Evolutionary conservation across 2,329 filamentous ascomycete genomes (phyloP).

Genomic region (Plenodomus biglobosus): DNA sequence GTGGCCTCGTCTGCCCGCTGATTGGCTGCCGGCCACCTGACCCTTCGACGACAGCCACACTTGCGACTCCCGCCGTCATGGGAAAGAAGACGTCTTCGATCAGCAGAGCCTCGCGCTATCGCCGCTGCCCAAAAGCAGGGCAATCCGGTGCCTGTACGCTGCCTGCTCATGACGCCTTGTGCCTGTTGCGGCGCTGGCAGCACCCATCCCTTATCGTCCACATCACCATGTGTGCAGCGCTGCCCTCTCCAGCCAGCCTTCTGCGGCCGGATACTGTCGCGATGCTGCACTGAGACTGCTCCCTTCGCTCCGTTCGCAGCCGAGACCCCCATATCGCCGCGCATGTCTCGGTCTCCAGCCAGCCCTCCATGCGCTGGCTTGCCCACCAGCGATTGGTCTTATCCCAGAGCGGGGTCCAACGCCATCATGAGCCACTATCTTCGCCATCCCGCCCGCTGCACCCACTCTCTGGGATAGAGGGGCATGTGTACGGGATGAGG

Average conservation of each 20-base stretch:
- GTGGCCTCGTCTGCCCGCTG: conserved; percentile 10
- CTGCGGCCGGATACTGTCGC: background rate
- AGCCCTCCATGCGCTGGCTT: conserved; percentile 29
- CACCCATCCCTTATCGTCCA: background rate
- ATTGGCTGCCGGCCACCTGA: conserved; percentile 22
- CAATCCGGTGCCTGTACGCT: conserved; percentile 6
- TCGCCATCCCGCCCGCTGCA: conserved; percentile 20
- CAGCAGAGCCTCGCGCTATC: conserved; percentile 9
- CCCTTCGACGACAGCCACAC: conserved; percentile 9
- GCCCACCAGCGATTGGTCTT: conserved; percentile 36
- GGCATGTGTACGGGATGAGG: conserved; percentile 7
- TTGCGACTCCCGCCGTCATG: conserved; percentile 14
- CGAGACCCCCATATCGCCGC: conserved; percentile 24
- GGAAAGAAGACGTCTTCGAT: conserved; percentile 5
- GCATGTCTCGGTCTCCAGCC: conserved; percentile 17
- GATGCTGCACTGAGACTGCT: conserved; percentile 1
- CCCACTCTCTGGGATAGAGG: conserved; percentile 9
- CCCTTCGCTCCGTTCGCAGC: conserved; percentile 29
- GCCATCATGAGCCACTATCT: conserved; percentile 27
- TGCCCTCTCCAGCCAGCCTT: background rate
- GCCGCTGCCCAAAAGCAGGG: conserved; percentile 12
- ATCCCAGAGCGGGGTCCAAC: conserved; percentile 31
- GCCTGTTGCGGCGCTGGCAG: background rate
- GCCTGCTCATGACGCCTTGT: conserved; percentile 2
- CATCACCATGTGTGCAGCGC: background rate